Evolutionary conservation across 2,329 filamentous ascomycete genomes (phyloP).

Genomic region (Teratosphaeria gauchensis): DNA sequence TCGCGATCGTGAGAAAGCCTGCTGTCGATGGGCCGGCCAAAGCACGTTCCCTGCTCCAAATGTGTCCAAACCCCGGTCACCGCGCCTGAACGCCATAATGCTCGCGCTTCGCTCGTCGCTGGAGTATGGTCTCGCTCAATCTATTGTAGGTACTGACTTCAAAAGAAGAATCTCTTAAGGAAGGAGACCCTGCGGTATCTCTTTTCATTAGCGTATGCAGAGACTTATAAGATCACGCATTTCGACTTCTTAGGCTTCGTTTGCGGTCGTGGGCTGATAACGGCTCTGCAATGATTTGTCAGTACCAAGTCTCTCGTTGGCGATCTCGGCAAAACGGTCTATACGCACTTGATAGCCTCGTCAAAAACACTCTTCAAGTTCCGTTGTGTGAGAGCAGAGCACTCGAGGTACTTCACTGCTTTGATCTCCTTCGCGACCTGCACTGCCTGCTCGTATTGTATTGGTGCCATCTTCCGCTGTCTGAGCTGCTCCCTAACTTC

Average conservation of each 20-base stretch:
- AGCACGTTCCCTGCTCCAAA: not conserved
- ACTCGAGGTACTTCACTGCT: constrained; percentile 96
- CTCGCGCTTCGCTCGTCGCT: not conserved
- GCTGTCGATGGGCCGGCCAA: not conserved
- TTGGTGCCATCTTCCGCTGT: constrained; percentile 93
- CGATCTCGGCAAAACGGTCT: not conserved
- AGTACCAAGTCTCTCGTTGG: not conserved
- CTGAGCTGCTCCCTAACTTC: constrained; percentile 71
- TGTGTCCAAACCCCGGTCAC: not conserved
- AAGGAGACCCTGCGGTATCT: not conserved
- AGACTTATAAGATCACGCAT: constrained; percentile 55
- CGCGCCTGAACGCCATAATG: not conserved
- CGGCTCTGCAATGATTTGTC: constrained; percentile 43
- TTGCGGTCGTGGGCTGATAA: constrained; percentile 58
- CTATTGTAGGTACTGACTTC: not conserved
- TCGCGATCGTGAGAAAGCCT: not conserved
- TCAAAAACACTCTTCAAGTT: constrained; percentile 99
- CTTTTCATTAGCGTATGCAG: not conserved
- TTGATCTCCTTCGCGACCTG: constrained; percentile 86
- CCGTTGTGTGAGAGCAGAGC: constrained; percentile 89
- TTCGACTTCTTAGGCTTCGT: constrained; percentile 54
- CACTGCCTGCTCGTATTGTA: constrained; percentile 86
- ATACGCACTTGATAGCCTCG: constrained; percentile 83
- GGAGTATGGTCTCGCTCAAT: not conserved
- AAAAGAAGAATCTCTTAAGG: not conserved